Evolutionary conservation across 1,284 basidiomycete genomes (phyloP).

Genomic region (Puccinia coronata): DNA sequence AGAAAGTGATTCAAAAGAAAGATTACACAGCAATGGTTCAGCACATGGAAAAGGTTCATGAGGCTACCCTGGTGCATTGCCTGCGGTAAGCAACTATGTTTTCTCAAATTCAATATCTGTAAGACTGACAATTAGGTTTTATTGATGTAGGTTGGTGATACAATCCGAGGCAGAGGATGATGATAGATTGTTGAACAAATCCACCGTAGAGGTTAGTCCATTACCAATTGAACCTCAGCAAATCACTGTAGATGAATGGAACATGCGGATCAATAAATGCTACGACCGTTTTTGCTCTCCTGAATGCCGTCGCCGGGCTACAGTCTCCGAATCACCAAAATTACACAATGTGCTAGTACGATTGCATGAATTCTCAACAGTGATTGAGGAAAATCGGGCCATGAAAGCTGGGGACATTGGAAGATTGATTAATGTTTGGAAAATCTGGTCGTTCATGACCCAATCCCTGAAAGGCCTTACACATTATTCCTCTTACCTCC

Average conservation of each 20-base stretch:
- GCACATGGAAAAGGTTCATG: background rate
- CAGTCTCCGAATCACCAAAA: background rate
- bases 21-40: background rate
- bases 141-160: background rate
- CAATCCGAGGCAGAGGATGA: too few relatives aligned
- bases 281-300: background rate
- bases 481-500: background rate
- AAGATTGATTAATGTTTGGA: background rate
- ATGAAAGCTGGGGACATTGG: background rate
- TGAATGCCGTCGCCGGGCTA: background rate
- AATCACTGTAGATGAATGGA: background rate
- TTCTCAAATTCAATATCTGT: background rate
- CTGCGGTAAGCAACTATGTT: background rate
- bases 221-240: background rate
- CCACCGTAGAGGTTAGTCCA: background rate
- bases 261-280: background rate
- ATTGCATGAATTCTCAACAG: background rate
- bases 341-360: background rate
- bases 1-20: background rate
- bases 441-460: background rate
- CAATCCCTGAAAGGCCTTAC: background rate
- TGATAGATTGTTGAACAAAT: too few relatives aligned
- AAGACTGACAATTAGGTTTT: background rate
- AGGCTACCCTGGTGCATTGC: background rate
- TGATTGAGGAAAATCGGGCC: background rate